These are phyloP conservation scores for Murraya paniculata DNA, from an alignment of 345 rosid genomes.

Conservation along the genomic window DNA sequence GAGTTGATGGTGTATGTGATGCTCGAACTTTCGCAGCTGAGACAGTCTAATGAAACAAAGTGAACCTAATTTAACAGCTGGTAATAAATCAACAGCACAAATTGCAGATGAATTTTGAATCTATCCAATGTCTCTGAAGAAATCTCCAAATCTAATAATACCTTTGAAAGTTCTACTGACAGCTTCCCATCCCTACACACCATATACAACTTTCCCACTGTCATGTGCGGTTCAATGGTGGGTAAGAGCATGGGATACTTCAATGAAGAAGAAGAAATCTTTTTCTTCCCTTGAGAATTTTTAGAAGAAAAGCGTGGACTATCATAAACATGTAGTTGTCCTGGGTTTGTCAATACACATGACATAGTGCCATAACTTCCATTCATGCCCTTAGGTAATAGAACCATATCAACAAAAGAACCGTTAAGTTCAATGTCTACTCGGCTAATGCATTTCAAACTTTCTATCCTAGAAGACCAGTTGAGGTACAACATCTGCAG, in stretches of 20 bases:
- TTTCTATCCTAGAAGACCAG: conserved; percentile 66
- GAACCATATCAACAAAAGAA: conserved; percentile 79
- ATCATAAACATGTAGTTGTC: conserved; percentile 66
- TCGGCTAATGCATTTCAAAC: conserved; percentile 59
- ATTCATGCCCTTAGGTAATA: conserved; percentile 48
- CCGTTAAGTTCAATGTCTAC: conserved; percentile 67
- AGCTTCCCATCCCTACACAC: conserved; percentile 36
- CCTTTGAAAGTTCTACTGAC: conserved; percentile 57
- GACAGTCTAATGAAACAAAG: conserved; percentile 45
- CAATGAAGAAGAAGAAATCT: conserved; percentile 40
- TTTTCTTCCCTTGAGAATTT: conserved; percentile 46
- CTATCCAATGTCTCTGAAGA: not conserved
- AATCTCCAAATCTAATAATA: conserved; percentile 20
- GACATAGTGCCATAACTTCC: conserved; percentile 37
- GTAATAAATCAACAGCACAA: conserved; percentile 1
- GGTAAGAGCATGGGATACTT: conserved; percentile 59
- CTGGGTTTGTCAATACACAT: conserved; percentile 68
- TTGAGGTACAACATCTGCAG: conserved; percentile 68
- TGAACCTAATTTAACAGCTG: conserved; percentile 20
- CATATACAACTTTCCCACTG: conserved; percentile 45
- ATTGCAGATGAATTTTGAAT: not conserved
- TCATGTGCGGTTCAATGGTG: conserved; percentile 56
- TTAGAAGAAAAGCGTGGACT: conserved; percentile 49
- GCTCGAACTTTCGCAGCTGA: conserved; percentile 53
- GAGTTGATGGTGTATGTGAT: conserved; percentile 31